Base-by-base conservation (phyloP, 1,284 basidiomycete genomes). In the Naganishia sp. region DNA sequence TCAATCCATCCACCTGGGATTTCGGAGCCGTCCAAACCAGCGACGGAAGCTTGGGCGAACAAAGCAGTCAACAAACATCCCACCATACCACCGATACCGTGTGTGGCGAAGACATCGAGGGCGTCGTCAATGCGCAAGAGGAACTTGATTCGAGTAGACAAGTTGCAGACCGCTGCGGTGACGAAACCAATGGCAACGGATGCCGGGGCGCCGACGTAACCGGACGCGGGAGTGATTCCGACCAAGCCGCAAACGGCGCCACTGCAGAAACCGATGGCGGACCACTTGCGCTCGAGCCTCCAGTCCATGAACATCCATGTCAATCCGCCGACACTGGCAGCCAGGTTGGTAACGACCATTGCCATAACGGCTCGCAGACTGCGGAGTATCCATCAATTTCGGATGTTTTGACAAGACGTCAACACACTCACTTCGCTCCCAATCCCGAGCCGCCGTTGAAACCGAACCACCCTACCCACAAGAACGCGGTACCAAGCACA, bases 391-490 rank as follows among this genome's bases (percentile, higher is more conserved):
- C 2, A 46, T 43, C 25, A 50, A 10, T 50, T 33, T 18, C 25
- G 21, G 31, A 3, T 2, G 11, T 39, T 33, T 56, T 10, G 36
- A 48, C 16, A 16, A 16, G 33, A 5, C 46, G 4, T 23, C 11
- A 23, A 16, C 10, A n/a, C 28, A 53, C 54, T 39, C 21, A 61
- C 59, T 61, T 67, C 21, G 55, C 56, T n/a, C 42, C 55, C 46
- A 79, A 74, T 15, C 77, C 77, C 6, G 76, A 77, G 45, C 90
- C 90, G 49, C 92, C 92, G 81, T 94, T 94, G 83, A 90, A 91
- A 23, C 89, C 94, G 75, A 94, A 93, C 94, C 94, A 97, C n/a
- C 94, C 94, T 74, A 96, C 94, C 94, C 94, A 98, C 66, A 98
- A 90, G 80, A 98, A 87, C 15, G 88, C 86, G 0, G 95, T 98